Base-by-base conservation (phyloP, 805 yeast species). In the Blastobotrys terrestris region DNA sequence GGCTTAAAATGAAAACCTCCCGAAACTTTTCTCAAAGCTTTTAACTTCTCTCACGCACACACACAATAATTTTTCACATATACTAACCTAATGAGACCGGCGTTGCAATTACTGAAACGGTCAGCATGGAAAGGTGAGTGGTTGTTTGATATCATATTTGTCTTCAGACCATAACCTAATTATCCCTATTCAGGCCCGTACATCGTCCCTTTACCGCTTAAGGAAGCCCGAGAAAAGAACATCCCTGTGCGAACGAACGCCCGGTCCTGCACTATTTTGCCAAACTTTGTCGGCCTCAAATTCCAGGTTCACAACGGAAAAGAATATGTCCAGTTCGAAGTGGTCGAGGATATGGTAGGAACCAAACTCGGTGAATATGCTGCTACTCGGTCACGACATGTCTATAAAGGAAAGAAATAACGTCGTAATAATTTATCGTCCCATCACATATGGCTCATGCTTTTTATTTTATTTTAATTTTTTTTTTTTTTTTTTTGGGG, bases 251-350 rank as follows among this genome's bases (percentile, higher is more conserved):
- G 97, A 72, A 94, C 99, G n/a, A 88, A 90, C 62, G 97, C 97
- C 44, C 80, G 99, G 67, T 75, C 92, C 39, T 94, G 98, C 66
- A 94, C 98, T 16, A 87, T 94, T 51, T 73, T 94, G 48, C 99
- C 99, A 18, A 95, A 89, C 67, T 92, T 94, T 71, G 96, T 94
- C 35, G 99, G 99, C 3, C 75, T 94, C 53, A 85, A 83, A 62
- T 94, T 94, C 69, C 96, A 94, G 70, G 87, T 94, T 39, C 99
- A 94, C 72, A 94, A 94, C 70, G 99, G 99, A 26, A 87, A 85
- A 66, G 95, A 89, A 61, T 94, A 91, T 66, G 95, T 90, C 41
- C 88, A 89, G 49, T 77, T 94, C 50, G 88, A 84, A 59, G 79
- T 94, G 18, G 80, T 85, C 6, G 97, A 94, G 66, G 94, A 94